These are phyloP conservation scores for Insectozyma bohioensis DNA, from an alignment of 1,139 yeast genomes.

Conservation along the genomic window DNA sequence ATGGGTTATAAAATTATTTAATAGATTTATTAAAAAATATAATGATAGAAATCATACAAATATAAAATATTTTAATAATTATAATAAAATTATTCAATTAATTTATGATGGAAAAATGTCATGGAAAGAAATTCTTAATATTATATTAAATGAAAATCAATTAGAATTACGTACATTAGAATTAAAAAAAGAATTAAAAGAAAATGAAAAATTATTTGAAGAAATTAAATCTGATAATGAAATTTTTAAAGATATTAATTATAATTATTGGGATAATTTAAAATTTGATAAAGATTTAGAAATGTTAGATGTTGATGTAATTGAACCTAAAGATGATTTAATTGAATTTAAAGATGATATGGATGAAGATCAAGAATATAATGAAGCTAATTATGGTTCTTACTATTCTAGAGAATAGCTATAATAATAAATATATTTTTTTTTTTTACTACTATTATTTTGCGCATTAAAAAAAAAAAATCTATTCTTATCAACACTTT, in stretches of 20 bases:
- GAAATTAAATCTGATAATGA: conserved; percentile 19
- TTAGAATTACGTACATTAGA: conserved; percentile 22
- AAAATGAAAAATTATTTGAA: conserved; percentile 10
- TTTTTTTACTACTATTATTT: no score
- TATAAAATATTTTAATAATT: conserved; percentile 22
- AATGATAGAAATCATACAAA: conserved; percentile 20
- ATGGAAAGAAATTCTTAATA: conserved; percentile 22
- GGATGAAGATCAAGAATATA: conserved; percentile 4
- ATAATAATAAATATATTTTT: no score
- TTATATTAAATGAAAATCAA: conserved; percentile 28
- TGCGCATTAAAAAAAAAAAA: no score
- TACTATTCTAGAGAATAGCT: no score
- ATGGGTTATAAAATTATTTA: conserved; percentile 42
- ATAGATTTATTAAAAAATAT: conserved; percentile 33
- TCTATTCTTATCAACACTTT: conserved; percentile 3
- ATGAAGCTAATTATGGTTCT: conserved; percentile 25
- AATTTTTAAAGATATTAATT: conserved; percentile 24
- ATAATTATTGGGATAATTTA: conserved; percentile 41
- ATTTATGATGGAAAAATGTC: conserved; percentile 22
- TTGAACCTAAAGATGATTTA: conserved; percentile 18
- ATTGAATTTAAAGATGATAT: conserved; percentile 5
- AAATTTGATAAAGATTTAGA: conserved; percentile 27
- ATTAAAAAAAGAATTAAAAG: conserved; percentile 12
- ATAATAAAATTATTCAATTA: conserved; percentile 26
- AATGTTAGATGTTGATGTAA: conserved; percentile 28